These are phyloP conservation scores for Phytophthora hibernalis DNA, from an alignment of 352 stramenopile genomes.

Conservation along the genomic window DNA sequence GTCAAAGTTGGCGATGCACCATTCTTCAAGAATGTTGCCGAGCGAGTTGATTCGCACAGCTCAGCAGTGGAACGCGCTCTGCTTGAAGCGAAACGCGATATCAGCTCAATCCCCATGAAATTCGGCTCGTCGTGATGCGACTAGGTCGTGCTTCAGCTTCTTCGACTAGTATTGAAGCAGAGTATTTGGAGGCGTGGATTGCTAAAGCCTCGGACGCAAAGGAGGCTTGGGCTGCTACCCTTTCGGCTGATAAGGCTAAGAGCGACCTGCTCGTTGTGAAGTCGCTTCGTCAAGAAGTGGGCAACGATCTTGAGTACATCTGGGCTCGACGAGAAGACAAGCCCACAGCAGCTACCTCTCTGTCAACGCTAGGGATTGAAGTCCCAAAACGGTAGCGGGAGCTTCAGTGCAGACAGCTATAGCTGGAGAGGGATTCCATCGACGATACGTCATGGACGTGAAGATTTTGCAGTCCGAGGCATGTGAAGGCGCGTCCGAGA, in stretches of 20 bases:
- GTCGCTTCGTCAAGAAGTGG: constrained; percentile 14
- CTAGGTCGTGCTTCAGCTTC: constrained; percentile 15
- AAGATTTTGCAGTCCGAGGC: constrained; percentile 24
- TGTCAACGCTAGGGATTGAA: constrained; percentile 13
- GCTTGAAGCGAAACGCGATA: constrained; percentile 6
- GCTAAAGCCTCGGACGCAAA: background rate
- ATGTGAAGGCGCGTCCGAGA: constrained; percentile 1
- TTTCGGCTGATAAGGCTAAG: constrained; percentile 12
- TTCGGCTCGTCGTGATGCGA: constrained; percentile 17
- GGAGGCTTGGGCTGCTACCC: constrained; percentile 5
- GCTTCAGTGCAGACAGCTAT: constrained; percentile 35
- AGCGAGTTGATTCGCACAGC: background rate
- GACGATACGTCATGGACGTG: constrained; percentile 44
- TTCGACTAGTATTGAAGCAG: constrained; percentile 19
- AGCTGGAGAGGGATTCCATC: constrained; percentile 56
- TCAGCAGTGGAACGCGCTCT: constrained; percentile 24
- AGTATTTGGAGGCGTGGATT: constrained; percentile 34
- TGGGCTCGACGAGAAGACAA: constrained; percentile 27
- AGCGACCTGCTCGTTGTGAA: constrained; percentile 22
- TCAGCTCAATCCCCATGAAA: constrained; percentile 1
- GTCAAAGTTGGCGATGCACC: background rate
- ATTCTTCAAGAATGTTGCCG: constrained; percentile 23
- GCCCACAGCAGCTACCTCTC: background rate
- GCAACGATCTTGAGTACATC: constrained; percentile 27
- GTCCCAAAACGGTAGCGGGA: constrained; percentile 5